Percentiles rank a stretch among this genome's conserved stretches.
Evolutionary conservation across 768 basidiomycete species (phyloP).

Genomic region (Suillus sp.): DNA sequence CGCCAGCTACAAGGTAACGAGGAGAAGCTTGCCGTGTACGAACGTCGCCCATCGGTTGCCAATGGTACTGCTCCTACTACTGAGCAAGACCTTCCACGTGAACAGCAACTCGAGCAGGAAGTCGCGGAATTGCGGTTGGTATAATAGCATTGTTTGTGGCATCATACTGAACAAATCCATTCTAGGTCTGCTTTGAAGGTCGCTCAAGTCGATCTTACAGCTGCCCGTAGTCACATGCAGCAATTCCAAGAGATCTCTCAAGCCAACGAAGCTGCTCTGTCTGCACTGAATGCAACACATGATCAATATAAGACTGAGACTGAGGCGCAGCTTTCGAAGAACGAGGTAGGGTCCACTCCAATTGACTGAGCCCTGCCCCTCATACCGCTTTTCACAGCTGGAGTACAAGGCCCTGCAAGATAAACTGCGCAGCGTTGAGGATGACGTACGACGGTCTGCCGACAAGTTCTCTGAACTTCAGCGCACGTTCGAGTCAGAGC

Average conservation of each 20-base stretch:
- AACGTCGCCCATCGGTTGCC: slow-evolving; percentile 53
- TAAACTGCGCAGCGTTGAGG: slow-evolving; percentile 53
- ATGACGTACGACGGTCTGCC: slow-evolving; percentile 53
- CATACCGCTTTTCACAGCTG: slow-evolving; percentile 43
- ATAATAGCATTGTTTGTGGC: background rate
- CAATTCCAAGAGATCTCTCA: slow-evolving; percentile 88
- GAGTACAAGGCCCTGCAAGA: slow-evolving; percentile 66
- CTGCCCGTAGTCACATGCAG: slow-evolving; percentile 70
- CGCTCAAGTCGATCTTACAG: slow-evolving; percentile 72
- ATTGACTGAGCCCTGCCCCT: background rate
- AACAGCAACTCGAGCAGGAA: slow-evolving; percentile 81
- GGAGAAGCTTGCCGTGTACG: slow-evolving; percentile 87
- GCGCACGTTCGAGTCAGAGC: slow-evolving; percentile 67
- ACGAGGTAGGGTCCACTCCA: slow-evolving; percentile 56
- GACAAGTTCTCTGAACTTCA: slow-evolving; percentile 59
- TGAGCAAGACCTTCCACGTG: slow-evolving; percentile 56
- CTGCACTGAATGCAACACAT: slow-evolving; percentile 66
- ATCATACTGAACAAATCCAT: slow-evolving; percentile 3
- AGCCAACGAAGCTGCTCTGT: slow-evolving; percentile 77
- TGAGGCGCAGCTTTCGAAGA: slow-evolving; percentile 65
- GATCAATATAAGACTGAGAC: slow-evolving; percentile 80
- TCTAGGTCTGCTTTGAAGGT: slow-evolving; percentile 73
- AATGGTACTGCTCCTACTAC: slow-evolving; percentile 34
- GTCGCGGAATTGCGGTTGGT: slow-evolving; percentile 82
- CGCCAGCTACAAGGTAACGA: slow-evolving; percentile 71